phyloP scores from a whole-genome alignment of 441 rosid species.

The Arabidopsis hybrid region DNA sequence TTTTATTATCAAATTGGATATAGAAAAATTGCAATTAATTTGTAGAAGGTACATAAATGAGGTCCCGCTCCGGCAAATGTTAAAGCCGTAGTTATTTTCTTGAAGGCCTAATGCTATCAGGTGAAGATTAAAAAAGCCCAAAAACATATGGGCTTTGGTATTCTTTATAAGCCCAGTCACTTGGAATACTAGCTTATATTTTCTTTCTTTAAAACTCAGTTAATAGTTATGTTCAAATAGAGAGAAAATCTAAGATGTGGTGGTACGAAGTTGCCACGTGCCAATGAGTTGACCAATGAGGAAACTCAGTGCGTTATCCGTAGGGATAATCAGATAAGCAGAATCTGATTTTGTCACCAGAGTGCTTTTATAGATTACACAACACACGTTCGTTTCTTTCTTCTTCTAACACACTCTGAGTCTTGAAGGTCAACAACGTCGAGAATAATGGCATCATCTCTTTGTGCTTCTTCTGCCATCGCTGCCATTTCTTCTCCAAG shows the following conservation, averaged over 20 bases:
- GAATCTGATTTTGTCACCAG: conserved; percentile 38
- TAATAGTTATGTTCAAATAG: not conserved
- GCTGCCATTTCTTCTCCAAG: conserved; percentile 78
- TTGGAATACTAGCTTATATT: no score
- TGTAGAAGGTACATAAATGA: conserved; percentile 8
- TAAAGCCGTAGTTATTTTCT: conserved; percentile 1
- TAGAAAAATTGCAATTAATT: conserved; percentile 7
- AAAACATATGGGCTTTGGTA: not conserved
- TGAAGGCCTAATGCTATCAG: conserved; percentile 21
- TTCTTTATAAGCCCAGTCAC: conserved; percentile 11
- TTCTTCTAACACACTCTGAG: conserved; percentile 34
- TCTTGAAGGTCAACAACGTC: conserved; percentile 41
- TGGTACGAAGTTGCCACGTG: conserved; percentile 40
- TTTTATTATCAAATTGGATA: conserved; percentile 1
- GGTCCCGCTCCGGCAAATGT: not conserved
- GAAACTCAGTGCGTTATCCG: conserved; percentile 41
- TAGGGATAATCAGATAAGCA: conserved; percentile 37
- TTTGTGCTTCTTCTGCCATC: conserved; percentile 87
- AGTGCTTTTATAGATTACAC: conserved; percentile 30
- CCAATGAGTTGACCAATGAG: conserved; percentile 38
- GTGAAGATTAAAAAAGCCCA: not conserved
- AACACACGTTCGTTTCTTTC: conserved; percentile 17
- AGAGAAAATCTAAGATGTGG: conserved; percentile 38
- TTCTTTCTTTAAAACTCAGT: no score
- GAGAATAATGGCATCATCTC: conserved; percentile 78